Percentiles rank a stretch among this genome's conserved stretches.
Conservation (phyloP, 768 basidiomycete genomes). For the Suillus clintonianus region DNA sequence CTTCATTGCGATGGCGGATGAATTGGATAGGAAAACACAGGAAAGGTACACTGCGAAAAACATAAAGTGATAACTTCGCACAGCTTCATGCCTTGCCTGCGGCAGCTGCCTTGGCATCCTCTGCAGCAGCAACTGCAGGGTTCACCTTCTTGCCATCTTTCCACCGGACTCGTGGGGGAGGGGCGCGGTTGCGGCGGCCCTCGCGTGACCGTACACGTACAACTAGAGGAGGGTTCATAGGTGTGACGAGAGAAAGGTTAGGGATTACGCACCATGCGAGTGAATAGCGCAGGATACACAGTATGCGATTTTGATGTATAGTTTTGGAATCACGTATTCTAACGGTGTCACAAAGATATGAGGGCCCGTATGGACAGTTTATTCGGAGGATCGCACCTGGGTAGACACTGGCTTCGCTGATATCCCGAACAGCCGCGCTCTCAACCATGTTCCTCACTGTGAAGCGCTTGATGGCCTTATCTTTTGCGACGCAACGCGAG, state of each 20-base stretch:
- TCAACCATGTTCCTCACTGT: constrained; percentile 99
- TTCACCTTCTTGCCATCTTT: constrained; percentile 96
- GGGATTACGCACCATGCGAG: constrained; percentile 77
- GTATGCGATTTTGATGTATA: constrained; percentile 98
- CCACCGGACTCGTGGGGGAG: constrained; percentile 94
- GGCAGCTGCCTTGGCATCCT: constrained; percentile 73
- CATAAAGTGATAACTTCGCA: constrained; percentile 5
- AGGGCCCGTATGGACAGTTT: background rate
- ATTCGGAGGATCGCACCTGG: constrained; percentile 55
- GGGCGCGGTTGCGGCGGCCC: constrained; percentile 96
- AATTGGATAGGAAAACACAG: constrained; percentile 8
- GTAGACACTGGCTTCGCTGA: constrained; percentile 95
- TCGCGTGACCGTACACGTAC: constrained; percentile 97
- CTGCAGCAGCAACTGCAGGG: constrained; percentile 91
- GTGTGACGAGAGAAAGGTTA: constrained; percentile 1
- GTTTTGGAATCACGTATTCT: constrained; percentile 96
- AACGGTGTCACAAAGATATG: constrained; percentile 6
- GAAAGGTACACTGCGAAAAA: constrained; percentile 16
- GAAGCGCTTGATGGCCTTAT: constrained; percentile 99
- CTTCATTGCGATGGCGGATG: background rate
- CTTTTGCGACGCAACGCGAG: constrained; percentile 96
- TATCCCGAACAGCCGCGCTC: constrained; percentile 96
- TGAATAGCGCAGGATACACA: constrained; percentile 99
- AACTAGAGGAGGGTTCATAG: constrained; percentile 49
- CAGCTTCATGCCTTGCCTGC: constrained; percentile 52